Percentiles rank a stretch among this genome's conserved stretches.
Conservation (phyloP, 2,329 filamentous ascomycete genomes). For the Aquanectria penicillioides region DNA sequence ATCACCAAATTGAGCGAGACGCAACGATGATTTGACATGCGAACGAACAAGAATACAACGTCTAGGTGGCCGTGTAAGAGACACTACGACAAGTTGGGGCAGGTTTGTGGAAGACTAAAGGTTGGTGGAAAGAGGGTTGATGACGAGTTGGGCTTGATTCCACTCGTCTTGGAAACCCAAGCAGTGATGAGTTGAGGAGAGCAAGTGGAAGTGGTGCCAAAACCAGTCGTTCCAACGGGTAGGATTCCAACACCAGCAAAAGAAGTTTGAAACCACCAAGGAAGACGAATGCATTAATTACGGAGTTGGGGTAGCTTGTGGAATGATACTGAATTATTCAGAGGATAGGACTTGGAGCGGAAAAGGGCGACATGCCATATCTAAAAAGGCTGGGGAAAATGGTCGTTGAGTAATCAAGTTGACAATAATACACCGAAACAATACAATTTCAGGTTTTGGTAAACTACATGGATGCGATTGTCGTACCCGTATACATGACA, state of each 20-base stretch:
- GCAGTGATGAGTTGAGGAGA: too few species aligned
- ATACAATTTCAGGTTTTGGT: background rate
- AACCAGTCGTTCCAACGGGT: too few species aligned
- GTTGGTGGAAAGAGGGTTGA: background rate
- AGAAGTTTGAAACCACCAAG: too few species aligned
- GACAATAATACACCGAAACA: constrained; percentile 19
- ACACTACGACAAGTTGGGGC: too few species aligned
- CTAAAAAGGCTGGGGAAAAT: constrained; percentile 2
- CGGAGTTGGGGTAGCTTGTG: constrained; percentile 13
- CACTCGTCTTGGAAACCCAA: too few species aligned
- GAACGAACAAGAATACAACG: too few species aligned
- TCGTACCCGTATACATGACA: too few species aligned
- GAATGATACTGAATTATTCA: background rate
- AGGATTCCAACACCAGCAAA: too few species aligned
- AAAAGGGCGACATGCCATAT: background rate
- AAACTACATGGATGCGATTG: too few species aligned
- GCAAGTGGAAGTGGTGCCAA: too few species aligned
- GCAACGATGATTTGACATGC: background rate
- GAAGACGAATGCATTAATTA: constrained; percentile 9
- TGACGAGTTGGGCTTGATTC: background rate
- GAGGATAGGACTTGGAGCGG: background rate
- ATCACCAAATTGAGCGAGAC: constrained; percentile 42
- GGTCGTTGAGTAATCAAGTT: constrained; percentile 10
- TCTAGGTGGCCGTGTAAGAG: too few species aligned
- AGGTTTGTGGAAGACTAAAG: too few species aligned